Percentiles rank a stretch among this genome's conserved stretches.
Conservation (phyloP, 768 basidiomycete species). For the Tricholoma saponaceum region DNA sequence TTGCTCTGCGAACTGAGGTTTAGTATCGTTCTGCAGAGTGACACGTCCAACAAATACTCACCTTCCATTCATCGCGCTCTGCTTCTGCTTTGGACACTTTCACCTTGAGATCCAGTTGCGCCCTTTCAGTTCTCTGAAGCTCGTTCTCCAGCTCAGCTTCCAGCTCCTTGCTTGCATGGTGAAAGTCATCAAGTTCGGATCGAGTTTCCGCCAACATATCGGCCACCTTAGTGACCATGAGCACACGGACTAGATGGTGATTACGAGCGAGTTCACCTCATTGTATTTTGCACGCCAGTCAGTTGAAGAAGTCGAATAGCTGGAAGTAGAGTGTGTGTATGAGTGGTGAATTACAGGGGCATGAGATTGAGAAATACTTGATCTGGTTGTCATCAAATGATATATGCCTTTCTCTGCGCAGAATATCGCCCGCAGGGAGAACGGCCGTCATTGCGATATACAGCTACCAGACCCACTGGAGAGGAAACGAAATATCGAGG, state of each 20-base stretch:
- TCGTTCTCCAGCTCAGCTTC: slow-evolving; percentile 93
- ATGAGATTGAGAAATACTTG: slow-evolving; percentile 36
- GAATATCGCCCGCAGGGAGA: slow-evolving; percentile 53
- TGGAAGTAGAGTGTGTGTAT: slow-evolving; percentile 24
- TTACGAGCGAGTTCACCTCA: slow-evolving; percentile 39
- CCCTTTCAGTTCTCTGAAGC: slow-evolving; percentile 81
- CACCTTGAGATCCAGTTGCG: slow-evolving; percentile 74
- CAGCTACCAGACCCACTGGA: slow-evolving; percentile 5
- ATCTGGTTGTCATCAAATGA: slow-evolving; percentile 63
- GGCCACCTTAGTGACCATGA: slow-evolving; percentile 42
- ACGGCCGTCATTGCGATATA: slow-evolving; percentile 53
- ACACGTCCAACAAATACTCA: slow-evolving; percentile 28
- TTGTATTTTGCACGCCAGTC: slow-evolving; percentile 81
- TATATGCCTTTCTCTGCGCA: slow-evolving; percentile 58
- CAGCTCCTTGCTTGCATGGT: slow-evolving; percentile 83
- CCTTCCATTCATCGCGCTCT: slow-evolving; percentile 94
- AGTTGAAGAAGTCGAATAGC: slow-evolving; percentile 49
- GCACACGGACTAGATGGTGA: slow-evolving; percentile 3
- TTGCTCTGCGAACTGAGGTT: slow-evolving; percentile 47
- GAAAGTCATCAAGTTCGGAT: slow-evolving; percentile 83
- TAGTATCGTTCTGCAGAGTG: slow-evolving; percentile 3
- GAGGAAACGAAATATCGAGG: slow-evolving; percentile 9
- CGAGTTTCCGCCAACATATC: slow-evolving; percentile 84
- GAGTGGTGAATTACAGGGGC: slow-evolving; percentile 11
- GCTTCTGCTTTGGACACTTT: slow-evolving; percentile 66